A percentile compares a stretch with the other conserved stretches of the same genome.
Evolutionary conservation across 2,329 filamentous ascomycete genomes (phyloP).

Genomic region (Chrysosporium queenslandicum): DNA sequence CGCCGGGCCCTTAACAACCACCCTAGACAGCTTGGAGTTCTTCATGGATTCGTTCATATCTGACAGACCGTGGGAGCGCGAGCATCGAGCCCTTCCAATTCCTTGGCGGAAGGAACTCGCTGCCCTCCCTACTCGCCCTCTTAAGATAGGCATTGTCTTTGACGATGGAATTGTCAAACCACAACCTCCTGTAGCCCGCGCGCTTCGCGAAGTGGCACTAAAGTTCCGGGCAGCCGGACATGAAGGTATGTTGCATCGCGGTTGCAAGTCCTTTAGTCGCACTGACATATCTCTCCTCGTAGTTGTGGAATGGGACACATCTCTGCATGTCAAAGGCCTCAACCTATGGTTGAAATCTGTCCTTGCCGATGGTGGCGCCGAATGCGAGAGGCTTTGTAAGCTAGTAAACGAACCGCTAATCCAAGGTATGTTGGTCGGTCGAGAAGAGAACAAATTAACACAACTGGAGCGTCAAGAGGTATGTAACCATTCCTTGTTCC

Average conservation of each 20-base stretch:
- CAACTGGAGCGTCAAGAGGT: conserved; percentile 24
- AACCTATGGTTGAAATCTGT: conserved; percentile 28
- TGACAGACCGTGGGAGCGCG: conserved; percentile 30
- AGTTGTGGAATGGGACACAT: conserved; percentile 29
- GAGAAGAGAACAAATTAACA: conserved; percentile 21
- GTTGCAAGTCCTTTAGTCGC: neutral
- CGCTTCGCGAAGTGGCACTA: conserved; percentile 44
- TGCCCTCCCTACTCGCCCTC: conserved; percentile 30
- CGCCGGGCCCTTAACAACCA: conserved; percentile 25
- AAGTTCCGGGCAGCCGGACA: conserved; percentile 37
- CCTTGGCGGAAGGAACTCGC: conserved; percentile 28
- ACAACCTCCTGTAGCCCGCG: conserved; percentile 50
- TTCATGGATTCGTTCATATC: conserved; percentile 28
- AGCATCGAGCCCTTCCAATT: conserved; percentile 30
- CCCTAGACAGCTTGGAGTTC: conserved; percentile 21
- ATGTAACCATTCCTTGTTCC: neutral
- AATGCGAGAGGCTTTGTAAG: conserved; percentile 23
- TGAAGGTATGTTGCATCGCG: conserved; percentile 36
- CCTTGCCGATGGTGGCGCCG: conserved; percentile 28
- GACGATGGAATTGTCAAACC: conserved; percentile 52
- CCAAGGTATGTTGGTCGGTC: conserved; percentile 30
- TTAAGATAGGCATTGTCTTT: conserved; percentile 53
- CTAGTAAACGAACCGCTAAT: conserved; percentile 28
- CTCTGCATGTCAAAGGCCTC: conserved; percentile 24
- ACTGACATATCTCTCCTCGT: neutral